These are phyloP conservation scores for Phalaenopsis hybrid DNA, from an alignment of 116 monocot genomes.

Conservation along the genomic window DNA sequence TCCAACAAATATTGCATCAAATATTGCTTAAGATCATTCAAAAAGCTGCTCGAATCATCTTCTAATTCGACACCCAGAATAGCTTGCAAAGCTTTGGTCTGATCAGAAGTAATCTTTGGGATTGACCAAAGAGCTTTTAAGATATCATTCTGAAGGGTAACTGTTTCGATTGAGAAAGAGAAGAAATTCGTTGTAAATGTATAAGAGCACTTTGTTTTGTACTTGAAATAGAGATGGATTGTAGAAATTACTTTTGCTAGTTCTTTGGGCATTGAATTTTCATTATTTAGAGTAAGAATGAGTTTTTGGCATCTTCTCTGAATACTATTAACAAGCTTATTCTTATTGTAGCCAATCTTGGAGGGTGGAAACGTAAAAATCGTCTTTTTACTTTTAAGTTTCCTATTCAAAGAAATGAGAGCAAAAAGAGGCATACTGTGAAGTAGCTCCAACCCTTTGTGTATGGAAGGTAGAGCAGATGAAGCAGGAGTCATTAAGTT, in stretches of 20 bases:
- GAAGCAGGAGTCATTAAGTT: slow-evolving; percentile 23
- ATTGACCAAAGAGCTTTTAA: slow-evolving; percentile 68
- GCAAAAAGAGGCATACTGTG: slow-evolving; percentile 34
- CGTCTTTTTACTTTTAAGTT: slow-evolving; percentile 25
- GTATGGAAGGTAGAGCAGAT: slow-evolving; percentile 32
- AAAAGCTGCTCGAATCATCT: slow-evolving; percentile 19
- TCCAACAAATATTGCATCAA: slow-evolving; percentile 59
- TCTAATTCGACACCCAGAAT: slow-evolving; percentile 32
- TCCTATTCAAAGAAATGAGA: slow-evolving; percentile 46
- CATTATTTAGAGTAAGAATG: slow-evolving; percentile 23
- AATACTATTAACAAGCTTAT: slow-evolving; percentile 20
- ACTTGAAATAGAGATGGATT: slow-evolving; percentile 37
- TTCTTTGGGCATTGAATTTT: slow-evolving; percentile 33
- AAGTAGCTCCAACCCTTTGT: slow-evolving; percentile 28
- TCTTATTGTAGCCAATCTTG: slow-evolving; percentile 11
- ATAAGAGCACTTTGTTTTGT: slow-evolving; percentile 18
- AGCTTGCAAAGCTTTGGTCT: slow-evolving; percentile 38
- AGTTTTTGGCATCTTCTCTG: slow-evolving; percentile 18
- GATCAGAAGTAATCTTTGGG: slow-evolving; percentile 24
- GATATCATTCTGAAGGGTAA: slow-evolving; percentile 45
- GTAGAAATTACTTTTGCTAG: slow-evolving; percentile 72
- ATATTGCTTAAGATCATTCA: slow-evolving; percentile 40
- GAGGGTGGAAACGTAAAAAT: slow-evolving; percentile 34
- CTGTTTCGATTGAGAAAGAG: slow-evolving; percentile 38
- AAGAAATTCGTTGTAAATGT: slow-evolving; percentile 35